Evolutionary conservation across 441 rosid species (phyloP).

Genomic region (Breynia disticha): DNA sequence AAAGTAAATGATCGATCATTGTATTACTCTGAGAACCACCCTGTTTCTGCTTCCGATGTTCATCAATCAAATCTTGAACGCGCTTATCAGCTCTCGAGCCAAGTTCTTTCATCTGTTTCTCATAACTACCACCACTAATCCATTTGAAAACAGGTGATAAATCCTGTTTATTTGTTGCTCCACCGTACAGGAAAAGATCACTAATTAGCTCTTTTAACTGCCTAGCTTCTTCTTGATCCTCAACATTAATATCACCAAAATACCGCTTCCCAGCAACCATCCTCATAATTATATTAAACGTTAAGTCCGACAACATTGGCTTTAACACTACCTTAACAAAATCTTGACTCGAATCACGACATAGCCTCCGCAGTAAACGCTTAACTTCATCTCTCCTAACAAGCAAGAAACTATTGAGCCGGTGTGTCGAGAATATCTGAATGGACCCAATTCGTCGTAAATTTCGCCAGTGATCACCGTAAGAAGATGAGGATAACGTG

Average conservation of each 20-base stretch:
- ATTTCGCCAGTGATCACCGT: constrained; percentile 2
- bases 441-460: constrained; percentile 4
- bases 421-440: constrained; percentile 4
- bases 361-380: neutral
- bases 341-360: neutral
- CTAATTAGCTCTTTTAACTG: neutral
- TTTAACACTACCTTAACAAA: constrained; percentile 4
- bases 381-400: constrained; percentile 2
- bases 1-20: neutral
- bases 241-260: constrained; percentile 1
- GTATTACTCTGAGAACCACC: neutral
- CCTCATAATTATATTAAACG: constrained; percentile 2
- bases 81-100: neutral
- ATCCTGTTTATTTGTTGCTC: neutral
- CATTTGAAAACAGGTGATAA: neutral
- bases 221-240: neutral
- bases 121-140: neutral
- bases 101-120: neutral
- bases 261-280: constrained; percentile 7
- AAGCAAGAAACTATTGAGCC: neutral
- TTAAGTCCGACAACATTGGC: neutral
- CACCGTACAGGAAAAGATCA: neutral
- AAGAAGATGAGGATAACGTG: neutral
- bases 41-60: neutral
- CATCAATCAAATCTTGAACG: constrained; percentile 1